These are phyloP conservation scores for Citrus cavaleriei DNA, from an alignment of 345 rosid genomes.

Conservation along the genomic window DNA sequence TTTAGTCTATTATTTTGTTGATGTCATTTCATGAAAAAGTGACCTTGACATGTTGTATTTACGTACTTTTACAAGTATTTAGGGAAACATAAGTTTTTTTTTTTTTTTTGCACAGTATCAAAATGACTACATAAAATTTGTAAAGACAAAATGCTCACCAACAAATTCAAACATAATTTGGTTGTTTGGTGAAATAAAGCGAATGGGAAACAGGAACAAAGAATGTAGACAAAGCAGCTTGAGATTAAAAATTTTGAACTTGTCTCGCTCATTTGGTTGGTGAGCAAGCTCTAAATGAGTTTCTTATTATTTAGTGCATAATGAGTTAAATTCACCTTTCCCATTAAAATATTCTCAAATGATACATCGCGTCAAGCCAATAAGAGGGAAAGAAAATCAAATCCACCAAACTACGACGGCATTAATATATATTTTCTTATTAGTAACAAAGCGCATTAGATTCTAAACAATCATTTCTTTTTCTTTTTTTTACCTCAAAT, in stretches of 20 bases:
- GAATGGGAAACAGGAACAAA: neutral
- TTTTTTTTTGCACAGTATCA: too few relatives aligned
- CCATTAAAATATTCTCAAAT: neutral
- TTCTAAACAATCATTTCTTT: too few relatives aligned
- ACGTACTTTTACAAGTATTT: neutral
- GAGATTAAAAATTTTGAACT: neutral
- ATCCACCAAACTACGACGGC: too few relatives aligned
- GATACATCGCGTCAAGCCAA: neutral
- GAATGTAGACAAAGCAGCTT: neutral
- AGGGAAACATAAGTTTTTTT: neutral
- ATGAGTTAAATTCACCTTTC: neutral
- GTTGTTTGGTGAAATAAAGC: neutral
- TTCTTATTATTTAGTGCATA: neutral
- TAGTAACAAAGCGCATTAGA: too few relatives aligned
- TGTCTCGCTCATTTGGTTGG: constrained; percentile 7
- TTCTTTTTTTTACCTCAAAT: too few relatives aligned
- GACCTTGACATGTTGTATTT: too few relatives aligned
- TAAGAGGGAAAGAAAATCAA: neutral
- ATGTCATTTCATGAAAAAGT: too few relatives aligned
- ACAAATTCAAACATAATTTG: neutral
- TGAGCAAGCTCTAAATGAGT: neutral
- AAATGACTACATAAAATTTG: neutral
- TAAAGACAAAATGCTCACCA: neutral
- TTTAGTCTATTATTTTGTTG: too few relatives aligned
- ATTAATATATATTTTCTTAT: too few relatives aligned